Conservation (phyloP, 176 grass and related monocot species). For the bread wheat (Triticum aestivum) region DNA sequence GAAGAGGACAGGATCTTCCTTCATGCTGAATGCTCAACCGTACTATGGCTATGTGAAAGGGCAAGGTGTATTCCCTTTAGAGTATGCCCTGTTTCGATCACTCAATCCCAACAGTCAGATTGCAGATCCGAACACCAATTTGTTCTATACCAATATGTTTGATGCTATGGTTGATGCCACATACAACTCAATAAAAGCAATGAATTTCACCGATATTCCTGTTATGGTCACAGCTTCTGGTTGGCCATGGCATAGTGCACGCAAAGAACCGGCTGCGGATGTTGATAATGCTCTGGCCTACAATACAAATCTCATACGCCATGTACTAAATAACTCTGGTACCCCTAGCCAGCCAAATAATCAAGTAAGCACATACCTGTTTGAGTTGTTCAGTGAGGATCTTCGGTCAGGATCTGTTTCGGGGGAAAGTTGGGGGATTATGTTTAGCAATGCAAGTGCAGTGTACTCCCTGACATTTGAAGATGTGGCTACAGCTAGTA, state of each 20-base stretch:
- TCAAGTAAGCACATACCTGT: constrained; percentile 74
- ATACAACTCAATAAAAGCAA: constrained; percentile 87
- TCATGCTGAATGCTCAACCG: constrained; percentile 95
- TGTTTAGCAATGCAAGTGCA: constrained; percentile 61
- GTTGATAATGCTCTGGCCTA: constrained; percentile 97
- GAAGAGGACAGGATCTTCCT: constrained; percentile 71
- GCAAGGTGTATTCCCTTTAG: constrained; percentile 86
- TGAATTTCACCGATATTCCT: constrained; percentile 91
- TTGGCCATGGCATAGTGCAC: constrained; percentile 79
- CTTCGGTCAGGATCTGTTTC: constrained; percentile 53
- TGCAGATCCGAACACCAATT: constrained; percentile 84
- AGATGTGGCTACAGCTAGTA: constrained; percentile 35
- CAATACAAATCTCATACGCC: constrained; percentile 86
- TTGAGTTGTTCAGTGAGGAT: constrained; percentile 97
- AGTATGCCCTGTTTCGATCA: constrained; percentile 76
- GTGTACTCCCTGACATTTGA: constrained; percentile 81
- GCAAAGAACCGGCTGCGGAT: constrained; percentile 78
- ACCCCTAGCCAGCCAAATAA: constrained; percentile 75
- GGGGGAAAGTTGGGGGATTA: constrained; percentile 89
- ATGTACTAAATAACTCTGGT: constrained; percentile 84
- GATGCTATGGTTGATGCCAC: constrained; percentile 90
- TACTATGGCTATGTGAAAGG: constrained; percentile 89
- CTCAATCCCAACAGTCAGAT: constrained; percentile 81
- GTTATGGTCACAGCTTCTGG: constrained; percentile 85
- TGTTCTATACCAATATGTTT: constrained; percentile 96